phyloP scores from a whole-genome alignment of 495 filamentous ascomycete genomes.

The Aspergillus coremiiformis region DNA sequence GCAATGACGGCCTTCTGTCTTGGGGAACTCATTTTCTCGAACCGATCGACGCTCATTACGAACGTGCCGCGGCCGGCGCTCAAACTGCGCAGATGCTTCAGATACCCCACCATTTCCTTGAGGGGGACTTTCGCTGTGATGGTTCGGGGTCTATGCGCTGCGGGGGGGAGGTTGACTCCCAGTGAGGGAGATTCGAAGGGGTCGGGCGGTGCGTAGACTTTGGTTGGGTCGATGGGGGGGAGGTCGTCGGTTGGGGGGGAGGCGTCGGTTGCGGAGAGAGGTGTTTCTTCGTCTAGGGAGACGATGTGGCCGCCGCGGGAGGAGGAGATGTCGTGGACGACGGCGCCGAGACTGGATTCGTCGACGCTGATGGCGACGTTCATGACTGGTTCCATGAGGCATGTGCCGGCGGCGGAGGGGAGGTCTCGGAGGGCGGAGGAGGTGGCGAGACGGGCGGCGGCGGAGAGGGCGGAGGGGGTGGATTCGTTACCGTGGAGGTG shows the following conservation, averaged over 20 bases:
- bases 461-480: conserved; percentile 66
- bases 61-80: conserved; percentile 87
- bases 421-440: conserved; percentile 53
- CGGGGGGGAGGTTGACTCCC: conserved; percentile 13
- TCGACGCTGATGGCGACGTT: conserved; percentile 74
- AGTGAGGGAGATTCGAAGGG: conserved; percentile 57
- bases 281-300: conserved; percentile 61
- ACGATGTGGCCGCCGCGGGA: conserved; percentile 78
- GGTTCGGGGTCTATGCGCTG: conserved; percentile 42
- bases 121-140: conserved; percentile 83
- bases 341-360: conserved; percentile 69
- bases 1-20: conserved; percentile 51
- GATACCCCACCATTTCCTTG: conserved; percentile 95
- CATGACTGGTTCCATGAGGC: conserved; percentile 90
- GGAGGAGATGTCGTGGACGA: conserved; percentile 85
- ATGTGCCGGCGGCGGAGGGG: conserved; percentile 34
- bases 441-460: conserved; percentile 68
- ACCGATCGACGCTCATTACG: conserved; percentile 84
- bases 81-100: conserved; percentile 80
- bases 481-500: conserved; percentile 63
- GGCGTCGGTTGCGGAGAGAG: conserved; percentile 22
- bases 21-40: conserved; percentile 71
- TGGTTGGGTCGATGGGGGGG: conserved; percentile 52
- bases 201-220: conserved; percentile 78
- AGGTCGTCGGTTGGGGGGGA: conserved; percentile 21